A percentile compares a stretch with the other conserved stretches of the same genome.
phyloP scores from a whole-genome alignment of 108 stramenopile genomes.

The Hondaea fermentalgiana region DNA sequence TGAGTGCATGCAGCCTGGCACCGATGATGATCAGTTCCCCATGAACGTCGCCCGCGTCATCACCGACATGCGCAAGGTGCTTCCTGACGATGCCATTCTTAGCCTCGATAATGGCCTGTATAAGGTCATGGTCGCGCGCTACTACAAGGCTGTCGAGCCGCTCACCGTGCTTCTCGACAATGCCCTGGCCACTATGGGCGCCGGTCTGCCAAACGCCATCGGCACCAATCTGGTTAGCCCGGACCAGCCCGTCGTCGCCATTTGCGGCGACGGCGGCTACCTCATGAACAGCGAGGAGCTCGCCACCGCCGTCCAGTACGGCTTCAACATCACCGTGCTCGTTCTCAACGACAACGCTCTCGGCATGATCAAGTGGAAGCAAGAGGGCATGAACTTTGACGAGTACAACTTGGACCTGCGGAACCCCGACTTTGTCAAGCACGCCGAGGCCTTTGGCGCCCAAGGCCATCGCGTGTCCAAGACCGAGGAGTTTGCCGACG shows the following conservation, averaged over 20 bases:
- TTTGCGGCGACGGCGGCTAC: conserved; percentile 29
- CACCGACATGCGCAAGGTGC: conserved; percentile 18
- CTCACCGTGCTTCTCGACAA: conserved; percentile 30
- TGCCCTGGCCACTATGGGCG: conserved; percentile 32
- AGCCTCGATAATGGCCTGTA: conserved; percentile 33
- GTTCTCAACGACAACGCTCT: conserved; percentile 30
- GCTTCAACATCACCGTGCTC: conserved; percentile 21
- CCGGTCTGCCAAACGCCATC: conserved; percentile 29
- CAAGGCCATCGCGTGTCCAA: conserved; percentile 25
- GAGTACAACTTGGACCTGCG: conserved; percentile 25
- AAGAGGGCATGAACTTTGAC: conserved; percentile 19
- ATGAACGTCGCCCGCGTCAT: conserved; percentile 23
- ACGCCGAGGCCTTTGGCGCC: conserved; percentile 25
- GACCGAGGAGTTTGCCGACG: neutral
- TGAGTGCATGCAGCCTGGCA: neutral
- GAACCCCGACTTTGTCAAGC: conserved; percentile 29
- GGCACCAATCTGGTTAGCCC: conserved; percentile 19
- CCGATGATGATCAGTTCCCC: conserved; percentile 21
- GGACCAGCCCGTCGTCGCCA: conserved; percentile 20
- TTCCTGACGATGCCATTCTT: conserved; percentile 24
- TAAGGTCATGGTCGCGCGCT: conserved; percentile 27
- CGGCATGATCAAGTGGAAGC: conserved; percentile 42
- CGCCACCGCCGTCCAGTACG: conserved; percentile 23
- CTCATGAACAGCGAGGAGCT: conserved; percentile 26
- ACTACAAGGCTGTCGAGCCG: conserved; percentile 20